Conservation (phyloP, 768 basidiomycete genomes). For the Mycena rebaudengoi region DNA sequence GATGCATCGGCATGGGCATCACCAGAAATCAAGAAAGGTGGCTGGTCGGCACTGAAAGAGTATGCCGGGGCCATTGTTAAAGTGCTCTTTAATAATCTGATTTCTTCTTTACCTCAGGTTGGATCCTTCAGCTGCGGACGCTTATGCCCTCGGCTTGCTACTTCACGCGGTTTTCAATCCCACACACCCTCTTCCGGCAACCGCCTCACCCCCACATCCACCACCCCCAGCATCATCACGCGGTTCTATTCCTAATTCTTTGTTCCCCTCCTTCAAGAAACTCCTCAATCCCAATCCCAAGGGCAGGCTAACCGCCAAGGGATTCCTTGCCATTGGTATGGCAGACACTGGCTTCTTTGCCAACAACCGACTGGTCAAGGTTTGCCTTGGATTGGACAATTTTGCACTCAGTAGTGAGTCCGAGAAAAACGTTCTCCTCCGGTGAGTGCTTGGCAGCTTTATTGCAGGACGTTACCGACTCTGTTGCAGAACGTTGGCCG, state of each 20-base stretch:
- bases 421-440: slow-evolving; percentile 79
- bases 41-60: slow-evolving; percentile 89
- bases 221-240: slow-evolving; percentile 80
- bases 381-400: slow-evolving; percentile 86
- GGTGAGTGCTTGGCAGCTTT: slow-evolving; percentile 48
- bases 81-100: background rate
- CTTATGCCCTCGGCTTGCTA: slow-evolving; percentile 89
- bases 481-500: slow-evolving; percentile 71
- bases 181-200: slow-evolving; percentile 71
- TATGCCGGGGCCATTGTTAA: slow-evolving; percentile 46
- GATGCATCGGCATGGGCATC: slow-evolving; percentile 68
- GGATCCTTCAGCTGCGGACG: slow-evolving; percentile 75
- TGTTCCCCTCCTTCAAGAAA: slow-evolving; percentile 87
- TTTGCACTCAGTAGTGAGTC: slow-evolving; percentile 83
- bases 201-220: slow-evolving; percentile 75
- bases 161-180: slow-evolving; percentile 92
- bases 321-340: slow-evolving; percentile 86
- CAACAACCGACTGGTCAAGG: slow-evolving; percentile 81
- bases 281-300: slow-evolving; percentile 91
- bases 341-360: slow-evolving; percentile 84
- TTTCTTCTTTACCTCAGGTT: slow-evolving; percentile 39
- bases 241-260: slow-evolving; percentile 74
- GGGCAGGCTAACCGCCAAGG: slow-evolving; percentile 76
- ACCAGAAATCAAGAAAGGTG: slow-evolving; percentile 89
- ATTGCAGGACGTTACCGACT: slow-evolving; percentile 10